A percentile compares a stretch with the other conserved stretches of the same genome.
Conservation (phyloP, 2,329 filamentous ascomycete genomes). For the Thelonectria blattea region DNA sequence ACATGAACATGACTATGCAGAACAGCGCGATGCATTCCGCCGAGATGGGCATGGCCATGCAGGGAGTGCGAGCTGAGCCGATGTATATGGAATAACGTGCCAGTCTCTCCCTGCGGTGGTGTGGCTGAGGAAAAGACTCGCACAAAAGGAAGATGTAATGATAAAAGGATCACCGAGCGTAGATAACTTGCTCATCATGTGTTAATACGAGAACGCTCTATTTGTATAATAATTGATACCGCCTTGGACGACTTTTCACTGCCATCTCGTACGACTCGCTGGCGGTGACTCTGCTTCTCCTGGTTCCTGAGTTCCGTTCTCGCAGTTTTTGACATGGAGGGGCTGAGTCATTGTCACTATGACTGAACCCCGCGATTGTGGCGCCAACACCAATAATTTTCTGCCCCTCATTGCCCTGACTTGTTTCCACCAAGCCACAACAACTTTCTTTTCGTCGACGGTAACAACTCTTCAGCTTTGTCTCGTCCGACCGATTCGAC, state of each 20-base stretch:
- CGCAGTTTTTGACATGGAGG: constrained; percentile 13
- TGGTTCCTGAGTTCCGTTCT: neutral
- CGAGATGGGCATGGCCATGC: constrained; percentile 54
- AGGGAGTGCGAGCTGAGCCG: constrained; percentile 53
- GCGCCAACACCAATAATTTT: constrained; percentile 33
- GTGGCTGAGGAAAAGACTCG: constrained; percentile 12
- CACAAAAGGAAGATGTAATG: constrained; percentile 37
- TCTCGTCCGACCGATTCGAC: constrained; percentile 23
- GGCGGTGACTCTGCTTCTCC: neutral
- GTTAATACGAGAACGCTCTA: constrained; percentile 41
- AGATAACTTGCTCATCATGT: constrained; percentile 36
- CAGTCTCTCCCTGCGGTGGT: constrained; percentile 1
- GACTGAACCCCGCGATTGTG: constrained; percentile 40
- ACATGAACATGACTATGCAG: constrained; percentile 52
- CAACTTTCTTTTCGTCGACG: constrained; percentile 30
- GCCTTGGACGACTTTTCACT: neutral
- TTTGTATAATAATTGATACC: constrained; percentile 5
- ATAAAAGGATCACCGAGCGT: constrained; percentile 37
- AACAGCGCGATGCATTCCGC: constrained; percentile 47
- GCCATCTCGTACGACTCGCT: neutral
- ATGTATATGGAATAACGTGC: constrained; percentile 58
- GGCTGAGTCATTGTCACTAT: constrained; percentile 27
- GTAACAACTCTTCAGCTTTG: constrained; percentile 21
- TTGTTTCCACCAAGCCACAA: constrained; percentile 37
- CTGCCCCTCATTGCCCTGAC: constrained; percentile 42